phyloP scores from a whole-genome alignment of 768 basidiomycete genomes.

The Cantharellus anzutake region DNA sequence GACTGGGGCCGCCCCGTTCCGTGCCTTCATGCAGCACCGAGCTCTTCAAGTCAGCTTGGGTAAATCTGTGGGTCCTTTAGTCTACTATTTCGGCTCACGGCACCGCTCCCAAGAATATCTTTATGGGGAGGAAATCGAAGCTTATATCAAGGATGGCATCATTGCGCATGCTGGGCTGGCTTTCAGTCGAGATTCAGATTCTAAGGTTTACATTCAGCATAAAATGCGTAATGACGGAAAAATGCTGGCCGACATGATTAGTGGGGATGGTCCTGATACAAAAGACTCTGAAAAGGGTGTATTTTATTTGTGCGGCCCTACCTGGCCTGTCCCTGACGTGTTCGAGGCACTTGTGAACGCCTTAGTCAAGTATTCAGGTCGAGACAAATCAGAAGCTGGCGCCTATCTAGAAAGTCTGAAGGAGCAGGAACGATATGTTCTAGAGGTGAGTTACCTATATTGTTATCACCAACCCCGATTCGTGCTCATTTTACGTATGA shows the following conservation, averaged over 20 bases:
- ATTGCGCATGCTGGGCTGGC: constrained; percentile 86
- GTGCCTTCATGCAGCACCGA: constrained; percentile 94
- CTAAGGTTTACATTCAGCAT: constrained; percentile 97
- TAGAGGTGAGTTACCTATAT: constrained; percentile 43
- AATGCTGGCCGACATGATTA: constrained; percentile 52
- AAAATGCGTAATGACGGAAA: constrained; percentile 88
- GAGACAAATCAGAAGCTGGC: constrained; percentile 46
- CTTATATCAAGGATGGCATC: constrained; percentile 67
- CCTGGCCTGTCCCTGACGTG: constrained; percentile 99
- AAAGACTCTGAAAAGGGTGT: constrained; percentile 37
- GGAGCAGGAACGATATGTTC: constrained; percentile 92
- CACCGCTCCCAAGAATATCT: constrained; percentile 92
- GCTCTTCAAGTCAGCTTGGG: constrained; percentile 63
- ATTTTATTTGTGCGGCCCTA: constrained; percentile 96
- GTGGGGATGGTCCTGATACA: constrained; percentile 18
- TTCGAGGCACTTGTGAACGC: constrained; percentile 81
- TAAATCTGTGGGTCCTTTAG: constrained; percentile 69
- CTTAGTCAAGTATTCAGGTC: constrained; percentile 49
- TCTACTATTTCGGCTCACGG: constrained; percentile 98
- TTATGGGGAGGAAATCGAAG: constrained; percentile 91
- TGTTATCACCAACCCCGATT: too few relatives aligned
- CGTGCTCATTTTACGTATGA: too few relatives aligned
- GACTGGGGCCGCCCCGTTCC: constrained; percentile 97
- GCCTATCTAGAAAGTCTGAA: constrained; percentile 76
- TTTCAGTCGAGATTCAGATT: constrained; percentile 83